Evolutionary conservation across 352 stramenopile genomes (phyloP), one percentile per base, ranked within the genome.

Genomic region (Pythium folliculosum): DNA sequence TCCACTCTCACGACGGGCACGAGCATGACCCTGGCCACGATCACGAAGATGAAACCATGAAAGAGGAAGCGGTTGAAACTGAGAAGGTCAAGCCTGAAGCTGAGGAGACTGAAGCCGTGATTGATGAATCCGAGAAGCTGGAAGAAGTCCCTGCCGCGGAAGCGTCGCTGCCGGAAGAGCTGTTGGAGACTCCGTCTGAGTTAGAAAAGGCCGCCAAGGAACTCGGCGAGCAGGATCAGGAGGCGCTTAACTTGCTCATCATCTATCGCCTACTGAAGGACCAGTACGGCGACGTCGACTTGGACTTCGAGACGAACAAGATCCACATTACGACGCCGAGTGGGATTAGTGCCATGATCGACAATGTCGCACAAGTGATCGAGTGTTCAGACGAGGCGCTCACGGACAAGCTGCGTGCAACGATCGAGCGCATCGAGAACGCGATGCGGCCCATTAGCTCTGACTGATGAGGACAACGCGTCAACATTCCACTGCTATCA

Each of bases 261-360:
- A 77, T 96, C 53, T 96, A 88, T 58, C 84, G 88, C 2, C 48
- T 93, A 60, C 73, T 96, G 7, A 94, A 95, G 66, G 86, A 96
- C 60, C 88, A 96, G 70, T 96, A 89, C 45, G 88, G 88, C 19
- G 82, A 93, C 65, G 88, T 94, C 30, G 80, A 94, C 21, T 71
- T 96, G 60, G 82, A 96, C 57, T 91, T 95, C 35, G 87, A 92
- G 65, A 96, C 88, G 4, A 95, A 96, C 76, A 89, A 90, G 63
- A 96, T 96, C 68, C 82, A 94, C 57, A 89, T 96, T 17, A 76
- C 80, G 51, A 96, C 85, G 53, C 86, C 88, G 0, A 94, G 81
- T 44, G 86, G 88, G 19, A 63, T 91, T 8, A 69, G 77, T 35
- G 88, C 88, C 10, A 71, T 83, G 0, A 77, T 94, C 3, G 83